Evolutionary conservation across 441 rosid genomes (phyloP), one percentile per base, ranked within the genome.

Genomic region (Kokia cookei): DNA sequence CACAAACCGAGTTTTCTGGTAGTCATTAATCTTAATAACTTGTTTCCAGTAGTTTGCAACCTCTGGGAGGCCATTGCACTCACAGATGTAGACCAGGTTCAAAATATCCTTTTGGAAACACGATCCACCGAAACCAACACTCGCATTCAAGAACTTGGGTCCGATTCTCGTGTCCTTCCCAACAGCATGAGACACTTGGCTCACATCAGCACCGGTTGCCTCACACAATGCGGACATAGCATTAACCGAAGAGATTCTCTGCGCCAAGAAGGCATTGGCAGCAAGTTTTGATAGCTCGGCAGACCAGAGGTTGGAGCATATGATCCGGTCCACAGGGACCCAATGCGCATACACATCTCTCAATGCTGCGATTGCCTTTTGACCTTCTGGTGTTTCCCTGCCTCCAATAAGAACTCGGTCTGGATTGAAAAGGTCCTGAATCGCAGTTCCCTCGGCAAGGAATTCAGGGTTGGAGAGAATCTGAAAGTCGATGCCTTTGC

Each of bases 321-420:
- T 50, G 77, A 89, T 89, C 24, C 81, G 77, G 7, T 86, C 90
- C 59, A 67, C 77, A 1, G 90, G 90, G 26, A 89, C 91, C 93
- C 93, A 89, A 54, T 89, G 86, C 14, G 91, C 90, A 75, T 89
- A 89, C 57, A 89, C 89, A 71, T 86, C 90, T 81, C 75, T 87
- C 64, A 89, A 69, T 19, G 81, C 79, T 73, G 82, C 57, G 55
- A 89, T 73, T 0, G 91, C 91, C 81, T 86, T 87, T 19, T 62
- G 68, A 17, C 93, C 93, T 5, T 69, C 89, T 8, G 86, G 80
- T 64, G 84, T 87, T 60, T 86, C 91, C 80, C 91, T 78, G 29
- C 91, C 93, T 61, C 93, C 93, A 12, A 87, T 89, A 15, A 89
- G 83, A 69, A 89, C 93, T 5, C 91, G 84, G 73, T 89, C 93